Conservation (phyloP, 768 basidiomycete species). For the Termitomyces sp. region DNA sequence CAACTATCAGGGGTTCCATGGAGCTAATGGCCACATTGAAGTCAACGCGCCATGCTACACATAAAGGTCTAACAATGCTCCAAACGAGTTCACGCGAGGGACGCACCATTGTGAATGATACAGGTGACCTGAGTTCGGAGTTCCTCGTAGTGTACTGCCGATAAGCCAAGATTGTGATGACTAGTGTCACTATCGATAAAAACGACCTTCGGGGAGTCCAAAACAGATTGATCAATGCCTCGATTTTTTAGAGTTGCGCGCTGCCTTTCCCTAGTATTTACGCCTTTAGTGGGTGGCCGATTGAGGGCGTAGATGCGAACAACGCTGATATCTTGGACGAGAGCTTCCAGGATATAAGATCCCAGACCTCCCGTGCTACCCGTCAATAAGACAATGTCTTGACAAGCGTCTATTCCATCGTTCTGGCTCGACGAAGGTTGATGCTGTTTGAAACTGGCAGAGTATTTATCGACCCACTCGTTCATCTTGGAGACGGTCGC, state of each 20-base stretch:
- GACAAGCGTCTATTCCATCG: background rate
- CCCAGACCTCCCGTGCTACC: background rate
- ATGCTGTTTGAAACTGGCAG: background rate
- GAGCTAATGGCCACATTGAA: background rate
- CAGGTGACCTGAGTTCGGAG: background rate
- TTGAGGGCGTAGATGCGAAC: background rate
- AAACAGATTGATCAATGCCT: background rate
- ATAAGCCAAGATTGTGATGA: background rate
- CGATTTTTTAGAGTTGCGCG: background rate
- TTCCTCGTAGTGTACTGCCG: background rate
- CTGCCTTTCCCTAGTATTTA: background rate
- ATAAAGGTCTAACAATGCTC: background rate
- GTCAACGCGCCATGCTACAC: background rate
- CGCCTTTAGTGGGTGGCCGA: background rate
- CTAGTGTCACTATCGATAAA: background rate
- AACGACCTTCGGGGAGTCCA: background rate
- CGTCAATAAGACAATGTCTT: background rate
- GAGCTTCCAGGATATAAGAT: background rate
- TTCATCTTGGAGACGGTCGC: background rate
- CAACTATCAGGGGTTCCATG: background rate
- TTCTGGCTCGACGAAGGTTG: background rate
- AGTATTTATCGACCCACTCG: background rate
- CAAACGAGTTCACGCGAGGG: background rate
- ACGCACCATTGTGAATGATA: background rate
- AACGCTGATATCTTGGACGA: background rate